Evolutionary conservation across 192 early-diverging fungal genomes (phyloP), one percentile per base, ranked within the genome.

Genomic region (Podila epigama): DNA sequence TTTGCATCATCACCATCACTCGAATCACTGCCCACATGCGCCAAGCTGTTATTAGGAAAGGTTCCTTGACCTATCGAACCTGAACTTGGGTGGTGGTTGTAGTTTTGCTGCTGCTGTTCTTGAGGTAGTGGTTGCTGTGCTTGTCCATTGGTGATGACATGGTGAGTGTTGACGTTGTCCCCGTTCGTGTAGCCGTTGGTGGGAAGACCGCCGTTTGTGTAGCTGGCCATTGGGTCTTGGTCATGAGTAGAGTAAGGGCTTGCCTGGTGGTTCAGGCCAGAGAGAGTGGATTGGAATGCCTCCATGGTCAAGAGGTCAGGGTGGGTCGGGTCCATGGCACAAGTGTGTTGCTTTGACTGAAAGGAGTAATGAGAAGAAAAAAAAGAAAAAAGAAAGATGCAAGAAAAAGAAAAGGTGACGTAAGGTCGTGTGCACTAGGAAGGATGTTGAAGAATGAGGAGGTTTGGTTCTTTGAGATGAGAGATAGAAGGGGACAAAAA

Each of bases 261-360:
- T 9, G n/a, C 15, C 44, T 48, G 44, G 44, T 48, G n/a, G 20
- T 48, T 48, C 3, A 22, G 44, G 44, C 44, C 44, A 48, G 44
- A 48, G 44, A 48, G 44, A 3, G 20, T 48, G n/a, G 44, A 18
- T 31, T 66, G 70, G 51, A 61, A 75, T 56, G 70, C 48, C 31
- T 75, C 70, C 70, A 75, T 66, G 51, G 58, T 66, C 70, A 75
- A 53, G 25, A 60, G 32, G 58, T 75, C 70, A 25, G 70, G 32
- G 16, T 75, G 57, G 16, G 64, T 22, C 29, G 36, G 28, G 32
- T 66, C 58, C 58, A 66, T 75, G 44, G 44, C 44, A 48, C n/a
- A n/a, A n/a, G n/a, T n/a, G n/a, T n/a, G n/a, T n/a, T n/a, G n/a
- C n/a, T n/a, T n/a, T n/a, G n/a, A n/a, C n/a, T n/a, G n/a, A n/a